Evolutionary conservation across 108 stramenopile species (phyloP).

Genomic region (Craspedostauros australis): DNA sequence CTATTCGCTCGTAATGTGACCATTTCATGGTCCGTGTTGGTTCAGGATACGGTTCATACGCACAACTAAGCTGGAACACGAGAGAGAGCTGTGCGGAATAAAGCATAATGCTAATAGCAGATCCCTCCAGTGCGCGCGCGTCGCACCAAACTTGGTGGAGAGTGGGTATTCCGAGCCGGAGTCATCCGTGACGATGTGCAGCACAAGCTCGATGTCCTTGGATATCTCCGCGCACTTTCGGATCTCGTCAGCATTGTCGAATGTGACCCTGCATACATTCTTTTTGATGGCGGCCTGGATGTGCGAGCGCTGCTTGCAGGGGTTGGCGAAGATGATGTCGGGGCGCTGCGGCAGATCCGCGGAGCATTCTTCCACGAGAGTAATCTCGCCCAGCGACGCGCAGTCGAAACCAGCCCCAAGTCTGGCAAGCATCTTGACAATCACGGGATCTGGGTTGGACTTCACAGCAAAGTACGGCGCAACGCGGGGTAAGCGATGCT

Average conservation of each 20-base stretch:
- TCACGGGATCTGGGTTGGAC: slow-evolving; percentile 80
- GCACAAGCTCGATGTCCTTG: slow-evolving; percentile 64
- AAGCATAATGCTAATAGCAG: slow-evolving; percentile 57
- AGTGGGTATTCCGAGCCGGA: slow-evolving; percentile 67
- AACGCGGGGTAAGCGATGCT: slow-evolving; percentile 86
- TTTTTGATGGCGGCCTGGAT: slow-evolving; percentile 68
- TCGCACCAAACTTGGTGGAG: slow-evolving; percentile 80
- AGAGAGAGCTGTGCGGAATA: too few species aligned
- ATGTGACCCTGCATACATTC: slow-evolving; percentile 77
- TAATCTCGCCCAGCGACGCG: slow-evolving; percentile 82
- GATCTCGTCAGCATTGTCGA: slow-evolving; percentile 87
- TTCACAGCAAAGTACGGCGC: slow-evolving; percentile 86
- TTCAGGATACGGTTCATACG: too few species aligned
- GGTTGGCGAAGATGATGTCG: slow-evolving; percentile 90
- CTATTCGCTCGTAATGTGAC: too few species aligned
- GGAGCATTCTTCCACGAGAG: slow-evolving; percentile 52
- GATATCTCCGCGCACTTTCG: slow-evolving; percentile 70
- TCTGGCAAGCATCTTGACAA: slow-evolving; percentile 61
- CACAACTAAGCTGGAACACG: too few species aligned
- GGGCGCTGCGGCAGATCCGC: slow-evolving; percentile 55
- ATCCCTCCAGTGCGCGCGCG: slow-evolving; percentile 43
- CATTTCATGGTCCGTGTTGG: too few species aligned
- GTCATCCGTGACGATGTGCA: slow-evolving; percentile 86
- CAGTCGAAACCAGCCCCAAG: slow-evolving; percentile 90
- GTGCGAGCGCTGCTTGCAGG: slow-evolving; percentile 74